Evolutionary conservation across 352 stramenopile species (phyloP).

Genomic region (Globisporangium abappressorium): DNA sequence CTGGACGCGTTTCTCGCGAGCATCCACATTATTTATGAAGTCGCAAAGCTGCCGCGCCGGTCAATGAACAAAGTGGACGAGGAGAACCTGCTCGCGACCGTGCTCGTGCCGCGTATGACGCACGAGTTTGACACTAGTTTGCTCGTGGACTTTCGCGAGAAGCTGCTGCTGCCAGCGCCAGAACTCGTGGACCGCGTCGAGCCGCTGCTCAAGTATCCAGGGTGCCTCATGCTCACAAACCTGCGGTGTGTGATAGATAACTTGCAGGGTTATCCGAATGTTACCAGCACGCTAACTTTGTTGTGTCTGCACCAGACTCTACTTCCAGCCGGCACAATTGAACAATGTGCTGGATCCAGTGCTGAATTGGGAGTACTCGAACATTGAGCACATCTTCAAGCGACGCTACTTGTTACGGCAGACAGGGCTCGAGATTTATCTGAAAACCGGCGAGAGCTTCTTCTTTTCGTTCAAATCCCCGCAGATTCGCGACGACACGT

Average conservation of each 20-base stretch:
- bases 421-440: constrained; percentile 84
- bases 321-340: constrained; percentile 90
- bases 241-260: constrained; percentile 23
- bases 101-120: constrained; percentile 61
- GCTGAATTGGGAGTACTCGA: constrained; percentile 76
- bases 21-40: constrained; percentile 57
- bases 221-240: constrained; percentile 87
- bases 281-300: constrained; percentile 38
- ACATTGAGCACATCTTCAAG: constrained; percentile 82
- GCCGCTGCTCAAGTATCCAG: constrained; percentile 89
- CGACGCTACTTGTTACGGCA: constrained; percentile 87
- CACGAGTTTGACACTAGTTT: constrained; percentile 86
- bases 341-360: constrained; percentile 91
- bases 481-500: constrained; percentile 72
- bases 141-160: constrained; percentile 89
- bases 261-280: constrained; percentile 94
- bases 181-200: constrained; percentile 88
- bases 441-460: constrained; percentile 62
- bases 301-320: constrained; percentile 33
- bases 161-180: constrained; percentile 58
- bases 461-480: constrained; percentile 80
- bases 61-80: constrained; percentile 85
- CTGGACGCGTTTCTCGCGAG: constrained; percentile 62
- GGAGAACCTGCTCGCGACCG: constrained; percentile 64
- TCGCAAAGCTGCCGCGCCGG: constrained; percentile 41